phyloP scores from a whole-genome alignment of 257 asterid genomes.

The Jaltomata sinuosa region DNA sequence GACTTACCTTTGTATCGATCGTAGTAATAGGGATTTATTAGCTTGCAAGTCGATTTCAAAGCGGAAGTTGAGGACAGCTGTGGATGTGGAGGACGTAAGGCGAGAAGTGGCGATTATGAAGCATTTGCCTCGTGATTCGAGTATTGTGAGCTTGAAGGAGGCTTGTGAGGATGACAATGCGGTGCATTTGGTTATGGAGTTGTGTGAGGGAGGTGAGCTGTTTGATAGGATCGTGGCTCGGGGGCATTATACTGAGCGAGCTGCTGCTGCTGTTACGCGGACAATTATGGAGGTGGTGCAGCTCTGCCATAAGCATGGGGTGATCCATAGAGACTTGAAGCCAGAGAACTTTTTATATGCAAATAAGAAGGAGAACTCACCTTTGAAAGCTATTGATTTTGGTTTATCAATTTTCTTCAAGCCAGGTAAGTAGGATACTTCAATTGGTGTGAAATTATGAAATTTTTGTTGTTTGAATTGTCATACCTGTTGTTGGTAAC shows the following conservation, averaged over 20 bases:
- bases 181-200: constrained; percentile 88
- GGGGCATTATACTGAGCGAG: constrained; percentile 82
- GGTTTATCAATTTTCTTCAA: constrained; percentile 91
- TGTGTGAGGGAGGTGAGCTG: constrained; percentile 92
- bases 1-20: constrained; percentile 74
- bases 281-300: constrained; percentile 87
- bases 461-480: background rate
- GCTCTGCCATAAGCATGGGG: constrained; percentile 87
- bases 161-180: constrained; percentile 93
- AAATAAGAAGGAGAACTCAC: constrained; percentile 86
- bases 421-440: constrained; percentile 44
- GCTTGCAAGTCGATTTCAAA: constrained; percentile 96
- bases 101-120: constrained; percentile 90
- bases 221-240: constrained; percentile 91
- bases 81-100: constrained; percentile 91
- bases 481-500: background rate
- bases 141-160: constrained; percentile 76
- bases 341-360: constrained; percentile 88
- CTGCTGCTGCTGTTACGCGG: constrained; percentile 68
- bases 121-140: constrained; percentile 73
- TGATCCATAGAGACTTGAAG: constrained; percentile 86
- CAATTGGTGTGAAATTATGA: background rate
- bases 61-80: constrained; percentile 83
- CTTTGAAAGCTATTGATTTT: constrained; percentile 91
- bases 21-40: constrained; percentile 53